phyloP scores from a whole-genome alignment of 2,329 filamentous ascomycete genomes.

The Beauveria pseudobassiana region DNA sequence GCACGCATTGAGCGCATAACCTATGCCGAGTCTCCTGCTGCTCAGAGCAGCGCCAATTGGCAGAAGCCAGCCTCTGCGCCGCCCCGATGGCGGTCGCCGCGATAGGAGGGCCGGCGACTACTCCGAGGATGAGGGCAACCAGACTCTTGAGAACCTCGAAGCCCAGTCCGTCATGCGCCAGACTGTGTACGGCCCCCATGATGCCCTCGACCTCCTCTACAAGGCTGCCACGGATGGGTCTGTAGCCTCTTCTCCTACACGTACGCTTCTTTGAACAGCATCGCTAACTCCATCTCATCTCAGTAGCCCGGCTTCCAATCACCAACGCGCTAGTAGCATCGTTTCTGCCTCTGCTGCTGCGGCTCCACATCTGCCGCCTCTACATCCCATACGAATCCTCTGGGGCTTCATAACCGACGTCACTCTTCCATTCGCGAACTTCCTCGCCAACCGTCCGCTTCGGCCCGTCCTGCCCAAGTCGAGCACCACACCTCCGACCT shows the following conservation, averaged over 20 bases:
- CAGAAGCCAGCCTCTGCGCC: slow-evolving; percentile 57
- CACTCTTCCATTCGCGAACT: slow-evolving; percentile 13
- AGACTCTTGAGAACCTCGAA: slow-evolving; percentile 57
- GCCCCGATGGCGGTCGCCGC: slow-evolving; percentile 40
- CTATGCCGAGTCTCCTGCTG: slow-evolving; percentile 47
- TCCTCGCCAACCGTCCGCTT: slow-evolving; percentile 14
- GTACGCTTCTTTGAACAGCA: not conserved
- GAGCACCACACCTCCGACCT: slow-evolving; percentile 36
- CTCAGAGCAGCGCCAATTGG: slow-evolving; percentile 59
- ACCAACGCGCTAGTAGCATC: slow-evolving; percentile 26
- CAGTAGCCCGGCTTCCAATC: slow-evolving; percentile 1
- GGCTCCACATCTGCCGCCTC: slow-evolving; percentile 12
- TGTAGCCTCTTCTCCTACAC: slow-evolving; percentile 20
- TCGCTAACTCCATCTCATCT: not conserved
- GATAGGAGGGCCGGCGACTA: slow-evolving; percentile 28
- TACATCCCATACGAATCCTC: slow-evolving; percentile 8
- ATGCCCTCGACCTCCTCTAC: slow-evolving; percentile 85
- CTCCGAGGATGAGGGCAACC: slow-evolving; percentile 46
- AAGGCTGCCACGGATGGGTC: slow-evolving; percentile 68
- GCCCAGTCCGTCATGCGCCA: slow-evolving; percentile 57
- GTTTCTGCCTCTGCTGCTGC: slow-evolving; percentile 17
- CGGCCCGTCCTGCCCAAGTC: slow-evolving; percentile 33
- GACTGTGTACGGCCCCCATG: slow-evolving; percentile 83
- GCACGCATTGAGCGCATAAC: slow-evolving; percentile 34
- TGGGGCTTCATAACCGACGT: not conserved